These are phyloP conservation scores for Xerocomellus dryophilus DNA, from an alignment of 768 basidiomycete genomes.

Conservation along the genomic window DNA sequence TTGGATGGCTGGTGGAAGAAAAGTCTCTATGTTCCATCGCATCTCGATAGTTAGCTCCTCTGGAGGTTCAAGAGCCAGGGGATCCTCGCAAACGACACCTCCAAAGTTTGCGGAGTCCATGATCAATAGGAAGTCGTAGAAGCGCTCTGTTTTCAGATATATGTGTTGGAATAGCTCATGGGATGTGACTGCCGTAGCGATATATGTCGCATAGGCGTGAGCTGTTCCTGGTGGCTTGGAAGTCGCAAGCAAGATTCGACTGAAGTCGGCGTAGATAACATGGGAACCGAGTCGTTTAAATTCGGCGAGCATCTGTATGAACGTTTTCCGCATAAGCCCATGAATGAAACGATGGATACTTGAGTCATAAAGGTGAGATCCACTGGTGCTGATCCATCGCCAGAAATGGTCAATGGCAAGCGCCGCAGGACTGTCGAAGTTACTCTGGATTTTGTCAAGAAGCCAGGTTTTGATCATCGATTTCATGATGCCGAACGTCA, in stretches of 20 bases:
- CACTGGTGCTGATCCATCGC: constrained; percentile 90
- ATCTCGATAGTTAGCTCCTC: constrained; percentile 73
- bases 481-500: constrained; percentile 83
- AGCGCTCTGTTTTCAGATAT: constrained; percentile 78
- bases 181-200: constrained; percentile 88
- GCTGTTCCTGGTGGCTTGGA: constrained; percentile 96
- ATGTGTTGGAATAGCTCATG: constrained; percentile 96
- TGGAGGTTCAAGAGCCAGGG: constrained; percentile 63
- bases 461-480: constrained; percentile 90
- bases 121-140: constrained; percentile 92
- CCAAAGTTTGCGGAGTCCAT: constrained; percentile 95
- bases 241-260: constrained; percentile 84
- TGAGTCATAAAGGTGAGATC: constrained; percentile 87
- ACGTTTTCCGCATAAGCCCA: constrained; percentile 96
- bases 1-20: constrained; percentile 83
- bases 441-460: constrained; percentile 63
- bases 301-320: constrained; percentile 94
- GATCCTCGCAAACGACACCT: constrained; percentile 82
- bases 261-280: constrained; percentile 92
- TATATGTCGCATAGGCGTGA: constrained; percentile 92
- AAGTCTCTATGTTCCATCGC: constrained; percentile 89
- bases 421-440: constrained; percentile 62
- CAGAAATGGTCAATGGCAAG: constrained; percentile 91
- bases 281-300: constrained; percentile 93
- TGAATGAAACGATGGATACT: constrained; percentile 91